These are phyloP conservation scores for Larix sibirica DNA, from an alignment of 83 land plant genomes.

Conservation along the genomic window DNA sequence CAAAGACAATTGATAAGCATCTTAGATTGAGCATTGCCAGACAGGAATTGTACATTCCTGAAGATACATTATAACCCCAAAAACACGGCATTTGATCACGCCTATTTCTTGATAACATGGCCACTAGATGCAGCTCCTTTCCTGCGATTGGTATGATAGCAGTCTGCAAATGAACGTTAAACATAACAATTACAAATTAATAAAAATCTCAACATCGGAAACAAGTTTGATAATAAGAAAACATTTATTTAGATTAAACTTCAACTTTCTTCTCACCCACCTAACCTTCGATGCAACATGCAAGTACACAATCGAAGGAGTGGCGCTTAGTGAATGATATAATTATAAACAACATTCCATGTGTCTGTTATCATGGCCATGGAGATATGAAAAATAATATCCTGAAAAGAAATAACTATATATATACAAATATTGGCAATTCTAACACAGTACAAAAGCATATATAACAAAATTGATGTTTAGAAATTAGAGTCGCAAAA, in stretches of 20 bases:
- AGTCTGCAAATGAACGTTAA: constrained; percentile 49
- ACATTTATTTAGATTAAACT: not conserved
- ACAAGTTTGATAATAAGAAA: not conserved
- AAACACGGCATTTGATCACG: constrained; percentile 72
- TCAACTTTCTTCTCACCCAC: not conserved
- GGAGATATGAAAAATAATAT: not conserved
- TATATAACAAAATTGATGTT: no score
- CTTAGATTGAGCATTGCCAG: constrained; percentile 79
- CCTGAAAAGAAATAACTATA: not conserved
- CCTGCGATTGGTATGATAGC: constrained; percentile 68
- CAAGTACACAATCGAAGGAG: not conserved
- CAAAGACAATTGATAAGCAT: constrained; percentile 94
- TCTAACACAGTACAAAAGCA: not conserved
- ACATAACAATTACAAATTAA: not conserved
- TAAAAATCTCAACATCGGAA: not conserved
- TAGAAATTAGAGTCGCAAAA: no score
- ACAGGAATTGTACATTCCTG: constrained; percentile 69
- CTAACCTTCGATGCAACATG: not conserved
- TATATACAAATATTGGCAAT: not conserved
- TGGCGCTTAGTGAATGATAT: not conserved
- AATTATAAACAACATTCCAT: not conserved
- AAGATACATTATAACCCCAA: constrained; percentile 76
- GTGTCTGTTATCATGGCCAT: not conserved
- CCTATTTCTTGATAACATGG: constrained; percentile 70
- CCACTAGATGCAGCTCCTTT: constrained; percentile 86